Evolutionary conservation across 139 green algal species (phyloP).

Genomic region (Micractinium sp.): DNA sequence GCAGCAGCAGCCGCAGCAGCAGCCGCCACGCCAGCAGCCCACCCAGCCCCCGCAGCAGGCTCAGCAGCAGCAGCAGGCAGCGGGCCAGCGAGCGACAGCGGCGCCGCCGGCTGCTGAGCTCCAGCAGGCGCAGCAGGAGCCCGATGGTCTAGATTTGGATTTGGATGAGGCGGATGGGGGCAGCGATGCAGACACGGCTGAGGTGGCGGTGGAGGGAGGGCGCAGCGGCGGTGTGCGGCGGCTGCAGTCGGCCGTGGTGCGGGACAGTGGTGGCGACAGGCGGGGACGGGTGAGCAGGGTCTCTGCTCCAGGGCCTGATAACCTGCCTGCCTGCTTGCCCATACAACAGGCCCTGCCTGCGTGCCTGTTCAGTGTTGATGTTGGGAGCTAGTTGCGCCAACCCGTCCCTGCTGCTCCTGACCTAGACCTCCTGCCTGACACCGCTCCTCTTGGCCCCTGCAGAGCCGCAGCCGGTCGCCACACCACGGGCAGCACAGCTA

Average conservation of each 20-base stretch:
- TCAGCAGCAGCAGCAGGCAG: background rate
- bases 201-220: background rate
- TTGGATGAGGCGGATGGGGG: constrained; percentile 4
- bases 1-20: background rate
- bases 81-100: background rate
- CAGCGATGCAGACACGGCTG: constrained; percentile 29
- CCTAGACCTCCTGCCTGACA: no score
- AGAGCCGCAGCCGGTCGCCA: constrained; percentile 13
- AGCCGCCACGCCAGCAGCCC: background rate
- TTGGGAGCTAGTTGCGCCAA: background rate
- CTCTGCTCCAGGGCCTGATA: background rate
- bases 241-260: constrained; percentile 10
- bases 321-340: background rate
- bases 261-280: constrained; percentile 2
- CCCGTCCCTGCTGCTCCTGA: background rate
- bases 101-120: background rate
- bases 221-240: background rate
- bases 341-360: background rate
- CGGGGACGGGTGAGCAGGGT: background rate
- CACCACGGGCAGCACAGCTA: background rate
- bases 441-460: background rate
- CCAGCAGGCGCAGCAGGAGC: constrained; percentile 15
- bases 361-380: background rate
- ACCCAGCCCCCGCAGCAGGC: background rate
- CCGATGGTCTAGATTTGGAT: constrained; percentile 1